Evolutionary conservation across 306 rosid genomes (phyloP), one percentile per base, ranked within the genome.

Genomic region (Lathyrus sativus): DNA sequence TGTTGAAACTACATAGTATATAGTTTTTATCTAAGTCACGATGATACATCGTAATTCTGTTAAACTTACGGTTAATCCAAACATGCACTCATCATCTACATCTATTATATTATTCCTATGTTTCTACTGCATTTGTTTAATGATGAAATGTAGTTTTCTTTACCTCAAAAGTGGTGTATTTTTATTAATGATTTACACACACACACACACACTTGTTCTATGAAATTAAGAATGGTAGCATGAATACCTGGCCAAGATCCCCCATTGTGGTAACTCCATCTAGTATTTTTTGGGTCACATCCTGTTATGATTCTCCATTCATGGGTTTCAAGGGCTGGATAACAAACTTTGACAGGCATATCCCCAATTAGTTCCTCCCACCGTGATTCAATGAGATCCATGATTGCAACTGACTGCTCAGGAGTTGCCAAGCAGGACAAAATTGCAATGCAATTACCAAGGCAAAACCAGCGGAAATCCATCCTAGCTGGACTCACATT

Each of bases 251-350:
- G 96, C 97, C 97, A 91, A 63, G 97, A 91, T 68, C 96, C 96
- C 26, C 96, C 96, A 7, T 91, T 91, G 76, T 91, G 97, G 76
- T 91, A 88, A 84, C 92, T 91, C 96, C 96, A 91, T 79, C 96
- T 84, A 2, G 91, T 87, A 81, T 91, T 91, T 76, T 91, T 91
- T 0, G 96, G 96, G 81, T 88, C 97, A 42, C 86, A 85, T 31
- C 96, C 96, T 26, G 95, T 91, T 44, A 85, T 66, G 48, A 86
- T 77, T 66, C 71, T 72, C 97, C 96, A 87, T 55, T 91, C 97
- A 58, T 82, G 90, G 70, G 72, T 81, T 72, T 91, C 96, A 31
- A 89, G 45, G 38, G 97, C 95, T 53, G 97, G 97, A 81, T 91
- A 91, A 76, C 96, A 91, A 57, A 88, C 91, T 81, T 91, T 91